Evolutionary conservation across 139 green algal genomes (phyloP).

Genomic region (Astrephomene gubernaculifera): DNA sequence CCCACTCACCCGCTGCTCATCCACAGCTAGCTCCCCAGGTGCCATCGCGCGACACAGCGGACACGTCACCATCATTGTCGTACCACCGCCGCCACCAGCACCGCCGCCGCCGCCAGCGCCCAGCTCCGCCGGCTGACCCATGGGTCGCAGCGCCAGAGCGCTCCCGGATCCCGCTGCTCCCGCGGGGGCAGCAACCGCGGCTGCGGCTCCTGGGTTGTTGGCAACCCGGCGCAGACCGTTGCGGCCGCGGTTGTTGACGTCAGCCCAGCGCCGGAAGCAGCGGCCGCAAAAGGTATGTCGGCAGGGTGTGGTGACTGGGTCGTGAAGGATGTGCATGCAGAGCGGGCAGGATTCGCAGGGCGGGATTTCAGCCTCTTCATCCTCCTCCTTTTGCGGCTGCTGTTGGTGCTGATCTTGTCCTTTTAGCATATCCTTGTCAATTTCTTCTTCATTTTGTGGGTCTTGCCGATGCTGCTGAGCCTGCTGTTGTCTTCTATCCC

Average conservation of each 20-base stretch:
- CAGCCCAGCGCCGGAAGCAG: slow-evolving; percentile 29
- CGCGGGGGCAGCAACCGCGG: background rate
- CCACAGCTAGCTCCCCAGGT: background rate
- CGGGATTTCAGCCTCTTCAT: background rate
- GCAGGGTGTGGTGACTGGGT: slow-evolving; percentile 10
- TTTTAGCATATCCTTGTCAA: too few relatives aligned
- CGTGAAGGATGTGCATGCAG: slow-evolving; percentile 33
- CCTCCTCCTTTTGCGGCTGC: background rate
- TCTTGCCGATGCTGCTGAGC: too few relatives aligned
- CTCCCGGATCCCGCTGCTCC: background rate
- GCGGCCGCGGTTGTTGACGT: background rate
- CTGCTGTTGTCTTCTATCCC: too few relatives aligned
- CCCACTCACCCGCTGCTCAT: background rate
- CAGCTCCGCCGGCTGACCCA: background rate
- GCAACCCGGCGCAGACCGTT: background rate
- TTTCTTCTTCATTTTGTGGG: too few relatives aligned
- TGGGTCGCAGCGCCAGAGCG: background rate
- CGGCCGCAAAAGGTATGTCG: slow-evolving; percentile 30
- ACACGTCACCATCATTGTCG: background rate
- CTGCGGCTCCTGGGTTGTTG: background rate
- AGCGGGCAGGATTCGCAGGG: slow-evolving; percentile 30
- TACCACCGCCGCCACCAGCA: background rate
- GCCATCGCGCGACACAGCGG: slow-evolving; percentile 5
- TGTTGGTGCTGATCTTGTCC: background rate
- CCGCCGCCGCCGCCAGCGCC: too few relatives aligned